phyloP scores from a whole-genome alignment of 805 yeast species.

The Metschnikowia koreensis region DNA sequence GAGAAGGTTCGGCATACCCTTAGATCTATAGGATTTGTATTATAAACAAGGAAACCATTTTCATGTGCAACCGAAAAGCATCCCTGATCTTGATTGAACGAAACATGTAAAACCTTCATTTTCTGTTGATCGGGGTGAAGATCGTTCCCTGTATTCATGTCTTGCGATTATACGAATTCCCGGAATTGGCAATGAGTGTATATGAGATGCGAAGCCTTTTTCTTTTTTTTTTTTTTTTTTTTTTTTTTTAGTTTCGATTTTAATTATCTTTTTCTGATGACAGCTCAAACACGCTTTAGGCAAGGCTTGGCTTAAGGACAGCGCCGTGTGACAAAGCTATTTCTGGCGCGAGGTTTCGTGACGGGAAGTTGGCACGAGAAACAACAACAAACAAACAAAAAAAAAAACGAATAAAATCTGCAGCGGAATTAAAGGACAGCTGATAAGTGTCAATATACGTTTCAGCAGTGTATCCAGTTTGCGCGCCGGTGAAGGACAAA shows the following conservation, averaged over 20 bases:
- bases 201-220: background rate
- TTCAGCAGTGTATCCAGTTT: too few relatives aligned
- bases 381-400: background rate
- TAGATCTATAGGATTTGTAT: conserved; percentile 80
- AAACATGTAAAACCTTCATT: conserved; percentile 51
- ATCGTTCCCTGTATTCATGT: conserved; percentile 10
- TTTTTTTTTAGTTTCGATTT: background rate
- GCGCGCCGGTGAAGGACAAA: too few relatives aligned
- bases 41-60: conserved; percentile 79
- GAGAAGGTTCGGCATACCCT: conserved; percentile 59
- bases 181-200: background rate
- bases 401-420: background rate
- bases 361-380: background rate
- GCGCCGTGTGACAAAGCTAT: conserved; percentile 1
- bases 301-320: background rate
- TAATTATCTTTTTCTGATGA: background rate
- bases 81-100: conserved; percentile 86
- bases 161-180: background rate
- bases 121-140: conserved; percentile 3
- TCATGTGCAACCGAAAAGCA: conserved; percentile 86
- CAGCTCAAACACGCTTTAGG: background rate
- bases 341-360: conserved; percentile 1
- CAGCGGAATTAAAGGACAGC: background rate
- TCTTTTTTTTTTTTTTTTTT: background rate
- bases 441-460: too few relatives aligned